phyloP scores from a whole-genome alignment of 163 green algal genomes.

The Coccomyxa subellipsoidea region DNA sequence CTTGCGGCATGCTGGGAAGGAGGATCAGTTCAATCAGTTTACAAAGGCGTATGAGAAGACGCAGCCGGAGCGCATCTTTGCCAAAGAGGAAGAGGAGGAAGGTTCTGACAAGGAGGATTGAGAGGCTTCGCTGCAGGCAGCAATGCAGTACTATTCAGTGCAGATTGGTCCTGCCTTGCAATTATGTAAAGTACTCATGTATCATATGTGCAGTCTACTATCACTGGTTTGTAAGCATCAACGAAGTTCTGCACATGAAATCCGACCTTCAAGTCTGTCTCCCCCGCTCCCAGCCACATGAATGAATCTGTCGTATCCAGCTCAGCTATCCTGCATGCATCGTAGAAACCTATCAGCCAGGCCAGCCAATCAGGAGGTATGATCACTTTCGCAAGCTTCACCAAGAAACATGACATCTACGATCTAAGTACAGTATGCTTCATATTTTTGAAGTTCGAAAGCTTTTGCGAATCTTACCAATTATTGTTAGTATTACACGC shows the following conservation, averaged over 20 bases:
- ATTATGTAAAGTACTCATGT: constrained; percentile 29
- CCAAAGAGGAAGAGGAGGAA: constrained; percentile 64
- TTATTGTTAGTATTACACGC: too few relatives aligned
- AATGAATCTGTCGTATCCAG: not conserved
- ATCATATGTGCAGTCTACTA: constrained; percentile 56
- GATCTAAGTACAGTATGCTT: too few relatives aligned
- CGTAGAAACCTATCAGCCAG: not conserved
- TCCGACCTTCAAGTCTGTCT: constrained; percentile 75
- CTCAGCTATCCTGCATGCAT: not conserved
- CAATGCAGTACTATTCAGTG: constrained; percentile 49
- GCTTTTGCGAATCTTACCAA: too few relatives aligned
- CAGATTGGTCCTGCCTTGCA: constrained; percentile 62
- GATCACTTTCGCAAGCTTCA: too few relatives aligned
- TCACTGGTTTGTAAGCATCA: constrained; percentile 36
- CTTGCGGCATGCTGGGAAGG: constrained; percentile 62
- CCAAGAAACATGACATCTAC: too few relatives aligned
- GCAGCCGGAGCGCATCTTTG: constrained; percentile 73
- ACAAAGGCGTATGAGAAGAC: constrained; percentile 68
- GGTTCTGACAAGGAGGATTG: constrained; percentile 9
- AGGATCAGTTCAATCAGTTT: constrained; percentile 54
- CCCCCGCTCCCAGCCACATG: constrained; percentile 72
- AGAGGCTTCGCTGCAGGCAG: constrained; percentile 44
- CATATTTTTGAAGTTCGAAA: too few relatives aligned
- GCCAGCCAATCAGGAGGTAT: too few relatives aligned
- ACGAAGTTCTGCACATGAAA: constrained; percentile 51